Conservation (phyloP, 2,329 filamentous ascomycete genomes). For the Metarhizium guizhouense region DNA sequence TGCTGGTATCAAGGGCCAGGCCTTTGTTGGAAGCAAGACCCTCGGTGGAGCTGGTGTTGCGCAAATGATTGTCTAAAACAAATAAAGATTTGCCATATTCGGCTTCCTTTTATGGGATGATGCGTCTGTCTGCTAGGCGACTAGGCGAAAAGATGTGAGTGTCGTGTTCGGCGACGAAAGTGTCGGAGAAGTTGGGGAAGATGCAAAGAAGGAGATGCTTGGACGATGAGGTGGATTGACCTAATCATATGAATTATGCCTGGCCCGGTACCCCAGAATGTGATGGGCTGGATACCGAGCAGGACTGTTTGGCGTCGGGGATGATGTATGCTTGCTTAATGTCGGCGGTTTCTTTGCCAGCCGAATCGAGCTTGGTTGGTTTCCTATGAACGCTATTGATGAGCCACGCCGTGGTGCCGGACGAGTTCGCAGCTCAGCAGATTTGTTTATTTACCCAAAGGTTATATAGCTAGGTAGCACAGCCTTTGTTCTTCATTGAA, state of each 20-base stretch:
- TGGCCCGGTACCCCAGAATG: neutral
- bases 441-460: neutral
- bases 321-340: conserved; percentile 17
- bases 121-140: neutral
- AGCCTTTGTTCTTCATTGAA: neutral
- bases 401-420: neutral
- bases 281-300: conserved; percentile 11
- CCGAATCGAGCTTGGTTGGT: neutral
- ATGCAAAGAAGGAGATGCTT: neutral
- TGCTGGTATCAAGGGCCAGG: conserved; percentile 73
- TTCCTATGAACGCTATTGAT: neutral
- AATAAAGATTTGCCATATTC: neutral
- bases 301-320: conserved; percentile 21
- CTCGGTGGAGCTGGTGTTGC: conserved; percentile 87
- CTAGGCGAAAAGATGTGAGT: neutral
- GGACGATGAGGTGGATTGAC: neutral
- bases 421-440: neutral
- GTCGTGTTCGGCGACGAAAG: neutral
- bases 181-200: neutral
- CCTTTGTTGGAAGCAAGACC: conserved; percentile 89
- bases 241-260: neutral
- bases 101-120: neutral
- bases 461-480: neutral
- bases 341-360: conserved; percentile 3
- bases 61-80: conserved; percentile 84